These are phyloP conservation scores for Amaranthus hypochondriacus DNA, from an alignment of 148 eudicot species.

Conservation along the genomic window DNA sequence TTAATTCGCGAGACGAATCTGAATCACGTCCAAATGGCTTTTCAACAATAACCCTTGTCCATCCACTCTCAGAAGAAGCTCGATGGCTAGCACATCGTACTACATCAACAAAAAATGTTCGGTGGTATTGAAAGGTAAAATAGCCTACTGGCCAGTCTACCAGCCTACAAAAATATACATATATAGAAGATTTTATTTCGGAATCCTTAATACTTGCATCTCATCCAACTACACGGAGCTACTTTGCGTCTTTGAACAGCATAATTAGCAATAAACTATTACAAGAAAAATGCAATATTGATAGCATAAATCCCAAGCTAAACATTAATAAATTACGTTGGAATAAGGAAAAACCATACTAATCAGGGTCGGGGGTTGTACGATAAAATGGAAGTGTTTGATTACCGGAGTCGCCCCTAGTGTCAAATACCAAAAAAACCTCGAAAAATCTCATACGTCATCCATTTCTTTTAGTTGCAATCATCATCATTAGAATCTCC, in stretches of 20 bases:
- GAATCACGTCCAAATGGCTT: conserved; percentile 90
- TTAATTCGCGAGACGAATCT: conserved; percentile 60
- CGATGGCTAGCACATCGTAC: conserved; percentile 54
- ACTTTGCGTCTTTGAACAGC: neutral
- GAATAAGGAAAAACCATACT: too few species aligned
- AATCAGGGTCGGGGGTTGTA: too few species aligned
- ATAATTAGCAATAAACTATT: neutral
- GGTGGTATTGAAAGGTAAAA: conserved; percentile 87
- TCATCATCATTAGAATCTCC: too few species aligned
- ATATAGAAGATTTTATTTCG: neutral
- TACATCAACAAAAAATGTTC: conserved; percentile 72
- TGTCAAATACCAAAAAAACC: too few species aligned
- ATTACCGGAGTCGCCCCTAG: too few species aligned
- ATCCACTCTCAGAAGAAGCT: conserved; percentile 68
- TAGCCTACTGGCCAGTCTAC: conserved; percentile 60
- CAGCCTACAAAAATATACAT: conserved; percentile 33
- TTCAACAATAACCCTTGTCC: conserved; percentile 90
- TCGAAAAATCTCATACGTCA: too few species aligned
- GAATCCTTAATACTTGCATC: neutral
- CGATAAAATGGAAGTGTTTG: too few species aligned
- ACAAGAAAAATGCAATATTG: neutral
- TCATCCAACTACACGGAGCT: neutral
- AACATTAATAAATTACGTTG: too few species aligned
- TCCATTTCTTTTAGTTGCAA: too few species aligned
- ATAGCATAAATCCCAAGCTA: neutral